Percentiles rank a stretch among this genome's conserved stretches.
These are phyloP conservation scores for Colletotrichum horii DNA, from an alignment of 2,329 filamentous ascomycete species.

Conservation along the genomic window DNA sequence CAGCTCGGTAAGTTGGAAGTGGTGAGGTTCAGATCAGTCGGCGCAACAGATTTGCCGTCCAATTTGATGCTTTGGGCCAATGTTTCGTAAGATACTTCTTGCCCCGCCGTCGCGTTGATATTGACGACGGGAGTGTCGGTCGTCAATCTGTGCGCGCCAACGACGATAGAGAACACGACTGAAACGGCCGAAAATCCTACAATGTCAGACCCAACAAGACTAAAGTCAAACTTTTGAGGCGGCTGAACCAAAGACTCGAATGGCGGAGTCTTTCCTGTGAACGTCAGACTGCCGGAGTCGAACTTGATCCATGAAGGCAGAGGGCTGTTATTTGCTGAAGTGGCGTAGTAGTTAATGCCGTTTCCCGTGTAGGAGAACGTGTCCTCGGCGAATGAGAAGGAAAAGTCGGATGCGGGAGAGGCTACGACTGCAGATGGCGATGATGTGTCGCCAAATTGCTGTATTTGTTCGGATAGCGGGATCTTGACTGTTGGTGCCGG, in stretches of 20 bases:
- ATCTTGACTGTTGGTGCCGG: conserved; percentile 58
- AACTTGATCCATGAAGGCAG: conserved; percentile 88
- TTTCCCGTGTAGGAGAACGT: conserved; percentile 67
- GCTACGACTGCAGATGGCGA: conserved; percentile 64
- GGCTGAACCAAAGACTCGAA: conserved; percentile 67
- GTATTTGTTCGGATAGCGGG: conserved; percentile 64
- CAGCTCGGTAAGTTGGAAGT: conserved; percentile 66
- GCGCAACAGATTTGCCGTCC: conserved; percentile 57
- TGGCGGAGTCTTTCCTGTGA: conserved; percentile 74
- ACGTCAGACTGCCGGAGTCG: conserved; percentile 65
- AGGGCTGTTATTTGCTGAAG: conserved; percentile 78
- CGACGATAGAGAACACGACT: conserved; percentile 71
- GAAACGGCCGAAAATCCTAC: conserved; percentile 75
- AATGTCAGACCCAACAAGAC: conserved; percentile 79
- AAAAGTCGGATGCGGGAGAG: conserved; percentile 58
- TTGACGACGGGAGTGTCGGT: conserved; percentile 63
- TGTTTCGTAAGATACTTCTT: conserved; percentile 55
- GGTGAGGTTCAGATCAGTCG: conserved; percentile 58
- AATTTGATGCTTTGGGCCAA: conserved; percentile 59
- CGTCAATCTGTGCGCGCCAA: conserved; percentile 73
- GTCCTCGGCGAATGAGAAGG: conserved; percentile 56
- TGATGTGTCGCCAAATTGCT: conserved; percentile 62
- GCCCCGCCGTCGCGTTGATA: conserved; percentile 62
- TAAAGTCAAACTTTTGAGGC: conserved; percentile 74
- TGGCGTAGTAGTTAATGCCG: conserved; percentile 75